phyloP scores from a whole-genome alignment of 306 rosid genomes.

The Macrotyloma uniflorum region DNA sequence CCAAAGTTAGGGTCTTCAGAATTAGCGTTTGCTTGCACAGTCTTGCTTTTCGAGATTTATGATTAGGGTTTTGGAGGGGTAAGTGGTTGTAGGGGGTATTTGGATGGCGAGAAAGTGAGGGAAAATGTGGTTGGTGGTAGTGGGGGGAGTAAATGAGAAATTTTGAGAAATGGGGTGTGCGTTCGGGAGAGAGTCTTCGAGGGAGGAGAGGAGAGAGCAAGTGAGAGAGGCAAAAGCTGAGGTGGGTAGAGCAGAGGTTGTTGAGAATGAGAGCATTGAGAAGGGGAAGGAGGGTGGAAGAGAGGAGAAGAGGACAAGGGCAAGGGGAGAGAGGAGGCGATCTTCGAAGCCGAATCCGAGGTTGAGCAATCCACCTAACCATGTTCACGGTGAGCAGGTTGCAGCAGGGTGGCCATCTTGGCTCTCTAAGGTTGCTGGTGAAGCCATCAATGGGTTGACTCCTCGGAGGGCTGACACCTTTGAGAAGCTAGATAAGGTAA shows the following conservation, averaged over 20 bases:
- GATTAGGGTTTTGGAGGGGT: constrained; percentile 60
- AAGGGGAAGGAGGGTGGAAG: constrained; percentile 49
- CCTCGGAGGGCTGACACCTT: constrained; percentile 92
- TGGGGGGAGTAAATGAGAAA: constrained; percentile 54
- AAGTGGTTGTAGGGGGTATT: constrained; percentile 23
- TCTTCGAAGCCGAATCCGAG: constrained; percentile 90
- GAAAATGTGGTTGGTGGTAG: constrained; percentile 47
- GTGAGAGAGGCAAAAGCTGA: constrained; percentile 48
- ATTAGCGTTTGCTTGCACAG: constrained; percentile 49
- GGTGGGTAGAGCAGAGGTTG: constrained; percentile 48
- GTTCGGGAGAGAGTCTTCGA: constrained; percentile 65
- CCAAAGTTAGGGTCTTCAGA: constrained; percentile 60
- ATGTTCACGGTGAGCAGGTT: constrained; percentile 95
- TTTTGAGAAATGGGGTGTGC: constrained; percentile 84
- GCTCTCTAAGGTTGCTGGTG: constrained; percentile 98
- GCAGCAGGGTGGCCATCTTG: constrained; percentile 99
- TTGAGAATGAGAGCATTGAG: constrained; percentile 49
- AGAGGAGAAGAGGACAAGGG: constrained; percentile 57
- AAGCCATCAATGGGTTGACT: constrained; percentile 91
- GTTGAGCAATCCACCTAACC: constrained; percentile 78
- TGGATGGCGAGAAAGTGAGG: constrained; percentile 44
- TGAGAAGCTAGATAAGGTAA: constrained; percentile 93
- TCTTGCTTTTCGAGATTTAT: constrained; percentile 42
- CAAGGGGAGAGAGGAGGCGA: constrained; percentile 68
- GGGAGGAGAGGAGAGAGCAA: constrained; percentile 48